These are phyloP conservation scores for Xylaria sp. DNA, from an alignment of 2,329 filamentous ascomycete species.

Conservation along the genomic window DNA sequence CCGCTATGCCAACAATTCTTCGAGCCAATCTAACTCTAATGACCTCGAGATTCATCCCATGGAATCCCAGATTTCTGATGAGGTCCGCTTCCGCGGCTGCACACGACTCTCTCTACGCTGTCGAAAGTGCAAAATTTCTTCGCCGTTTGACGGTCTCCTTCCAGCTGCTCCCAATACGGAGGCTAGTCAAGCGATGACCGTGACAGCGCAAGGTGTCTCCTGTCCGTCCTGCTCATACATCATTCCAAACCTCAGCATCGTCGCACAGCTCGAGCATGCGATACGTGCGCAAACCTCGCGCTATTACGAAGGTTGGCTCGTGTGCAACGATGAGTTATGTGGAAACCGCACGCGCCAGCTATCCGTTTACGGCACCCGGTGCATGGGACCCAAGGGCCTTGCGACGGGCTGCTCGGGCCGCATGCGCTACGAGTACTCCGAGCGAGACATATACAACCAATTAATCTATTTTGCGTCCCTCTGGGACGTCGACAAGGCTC, in stretches of 20 bases:
- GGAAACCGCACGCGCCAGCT: slow-evolving; percentile 89
- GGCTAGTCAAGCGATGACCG: slow-evolving; percentile 27
- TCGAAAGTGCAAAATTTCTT: slow-evolving; percentile 78
- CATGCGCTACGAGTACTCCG: slow-evolving; percentile 88
- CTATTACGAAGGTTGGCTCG: slow-evolving; percentile 93
- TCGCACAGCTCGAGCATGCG: slow-evolving; percentile 88
- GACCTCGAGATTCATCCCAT: slow-evolving; percentile 86
- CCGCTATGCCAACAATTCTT: slow-evolving; percentile 79
- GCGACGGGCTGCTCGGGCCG: slow-evolving; percentile 85
- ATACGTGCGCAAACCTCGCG: slow-evolving; percentile 80
- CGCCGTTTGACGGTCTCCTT: slow-evolving; percentile 80
- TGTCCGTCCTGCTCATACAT: slow-evolving; percentile 76
- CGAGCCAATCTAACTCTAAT: slow-evolving; percentile 57
- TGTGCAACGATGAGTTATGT: slow-evolving; percentile 90
- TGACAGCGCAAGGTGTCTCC: slow-evolving; percentile 78
- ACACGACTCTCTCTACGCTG: slow-evolving; percentile 81
- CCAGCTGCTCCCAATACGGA: slow-evolving; percentile 58
- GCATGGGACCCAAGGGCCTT: slow-evolving; percentile 86
- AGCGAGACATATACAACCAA: slow-evolving; percentile 95
- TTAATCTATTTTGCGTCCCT: slow-evolving; percentile 85
- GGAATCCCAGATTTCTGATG: slow-evolving; percentile 93
- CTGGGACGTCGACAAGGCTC: slow-evolving; percentile 90
- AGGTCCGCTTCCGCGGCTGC: slow-evolving; percentile 87
- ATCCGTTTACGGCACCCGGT: slow-evolving; percentile 90
- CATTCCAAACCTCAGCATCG: slow-evolving; percentile 77